A percentile compares a stretch with the other conserved stretches of the same genome.
These are phyloP conservation scores for Penicillium olsonii DNA, from an alignment of 2,329 filamentous ascomycete species.

Conservation along the genomic window DNA sequence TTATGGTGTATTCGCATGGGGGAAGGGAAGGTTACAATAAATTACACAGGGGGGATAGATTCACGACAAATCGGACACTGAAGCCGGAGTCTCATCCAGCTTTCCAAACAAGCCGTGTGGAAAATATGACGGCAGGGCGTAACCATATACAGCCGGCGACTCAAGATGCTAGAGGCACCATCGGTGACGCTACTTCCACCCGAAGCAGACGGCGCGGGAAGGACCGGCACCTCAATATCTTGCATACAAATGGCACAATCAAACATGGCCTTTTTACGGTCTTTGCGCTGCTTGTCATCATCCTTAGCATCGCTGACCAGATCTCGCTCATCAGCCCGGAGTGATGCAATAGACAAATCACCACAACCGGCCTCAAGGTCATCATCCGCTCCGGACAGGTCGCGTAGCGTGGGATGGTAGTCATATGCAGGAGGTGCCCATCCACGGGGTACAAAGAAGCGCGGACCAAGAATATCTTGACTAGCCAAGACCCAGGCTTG, in stretches of 20 bases:
- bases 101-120: slow-evolving; percentile 86
- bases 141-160: slow-evolving; percentile 88
- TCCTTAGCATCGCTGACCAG: slow-evolving; percentile 39
- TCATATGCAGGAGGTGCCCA: slow-evolving; percentile 74
- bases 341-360: slow-evolving; percentile 71
- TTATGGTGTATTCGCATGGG: background rate
- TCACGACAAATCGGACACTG: slow-evolving; percentile 96
- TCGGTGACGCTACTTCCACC: slow-evolving; percentile 45
- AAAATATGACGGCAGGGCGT: slow-evolving; percentile 97
- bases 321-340: slow-evolving; percentile 53
- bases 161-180: slow-evolving; percentile 65
- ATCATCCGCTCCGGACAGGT: slow-evolving; percentile 59
- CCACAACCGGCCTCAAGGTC: slow-evolving; percentile 75
- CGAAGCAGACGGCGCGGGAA: slow-evolving; percentile 57
- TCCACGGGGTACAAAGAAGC: slow-evolving; percentile 76
- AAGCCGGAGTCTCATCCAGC: slow-evolving; percentile 90
- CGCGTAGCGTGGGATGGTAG: slow-evolving; percentile 83
- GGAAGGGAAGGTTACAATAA: background rate
- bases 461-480: slow-evolving; percentile 82
- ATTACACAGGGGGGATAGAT: slow-evolving; percentile 76
- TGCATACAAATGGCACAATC: slow-evolving; percentile 97
- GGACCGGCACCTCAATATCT: slow-evolving; percentile 81
- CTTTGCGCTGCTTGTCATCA: slow-evolving; percentile 45
- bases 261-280: slow-evolving; percentile 63
- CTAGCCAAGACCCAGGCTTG: slow-evolving; percentile 77